phyloP scores from a whole-genome alignment of 1,284 basidiomycete genomes.

The Ceratobasidium papillatum region DNA sequence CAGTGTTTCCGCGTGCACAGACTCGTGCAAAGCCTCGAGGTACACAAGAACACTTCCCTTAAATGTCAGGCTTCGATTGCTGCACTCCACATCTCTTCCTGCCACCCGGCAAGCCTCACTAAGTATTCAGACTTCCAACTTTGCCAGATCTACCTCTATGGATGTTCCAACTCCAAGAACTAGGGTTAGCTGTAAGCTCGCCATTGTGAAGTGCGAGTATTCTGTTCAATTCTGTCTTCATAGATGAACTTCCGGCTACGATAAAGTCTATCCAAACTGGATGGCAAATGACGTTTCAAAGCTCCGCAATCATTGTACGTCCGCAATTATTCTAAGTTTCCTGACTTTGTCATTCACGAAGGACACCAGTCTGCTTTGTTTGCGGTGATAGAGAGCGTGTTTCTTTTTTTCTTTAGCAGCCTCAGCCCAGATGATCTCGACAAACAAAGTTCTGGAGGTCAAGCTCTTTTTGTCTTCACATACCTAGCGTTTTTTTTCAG shows the following conservation, averaged over 20 bases:
- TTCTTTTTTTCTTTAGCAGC: not conserved
- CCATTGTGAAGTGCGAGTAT: too few relatives aligned
- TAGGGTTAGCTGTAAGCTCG: too few relatives aligned
- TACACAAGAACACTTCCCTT: too few relatives aligned
- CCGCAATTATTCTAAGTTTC: not conserved
- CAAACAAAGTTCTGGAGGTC: not conserved
- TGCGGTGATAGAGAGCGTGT: not conserved
- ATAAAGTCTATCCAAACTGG: conserved; percentile 32
- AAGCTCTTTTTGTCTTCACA: not conserved
- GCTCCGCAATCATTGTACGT: conserved; percentile 15
- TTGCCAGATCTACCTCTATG: too few relatives aligned
- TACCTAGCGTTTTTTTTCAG: conserved; percentile 17
- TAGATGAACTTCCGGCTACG: conserved; percentile 26
- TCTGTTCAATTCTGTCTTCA: not conserved
- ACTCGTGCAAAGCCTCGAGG: too few relatives aligned
- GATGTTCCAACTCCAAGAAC: too few relatives aligned
- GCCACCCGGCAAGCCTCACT: too few relatives aligned
- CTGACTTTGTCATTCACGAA: not conserved
- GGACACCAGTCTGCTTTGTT: not conserved
- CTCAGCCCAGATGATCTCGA: not conserved
- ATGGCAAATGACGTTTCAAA: conserved; percentile 30
- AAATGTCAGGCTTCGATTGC: too few relatives aligned
- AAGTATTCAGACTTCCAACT: too few relatives aligned
- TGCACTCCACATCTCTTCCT: too few relatives aligned
- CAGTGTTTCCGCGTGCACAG: too few relatives aligned